A percentile compares a stretch with the other conserved stretches of the same genome.
phyloP scores from a whole-genome alignment of 2,329 filamentous ascomycete genomes.

The Clarireedia sp. region DNA sequence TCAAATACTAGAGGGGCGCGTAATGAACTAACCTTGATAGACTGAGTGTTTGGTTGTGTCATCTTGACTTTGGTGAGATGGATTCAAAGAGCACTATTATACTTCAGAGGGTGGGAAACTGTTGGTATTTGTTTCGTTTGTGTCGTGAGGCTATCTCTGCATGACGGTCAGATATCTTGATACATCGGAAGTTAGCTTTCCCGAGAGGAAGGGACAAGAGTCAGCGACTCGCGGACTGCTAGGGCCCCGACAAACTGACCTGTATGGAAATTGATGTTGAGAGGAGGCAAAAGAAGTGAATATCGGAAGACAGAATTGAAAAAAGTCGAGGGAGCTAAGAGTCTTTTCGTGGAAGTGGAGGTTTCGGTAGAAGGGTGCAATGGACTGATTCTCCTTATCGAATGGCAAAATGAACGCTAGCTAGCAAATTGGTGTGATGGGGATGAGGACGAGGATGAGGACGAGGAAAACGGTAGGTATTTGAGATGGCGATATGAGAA shows the following conservation, averaged over 20 bases:
- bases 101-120: neutral
- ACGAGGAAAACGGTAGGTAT: no score
- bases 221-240: neutral
- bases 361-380: no score
- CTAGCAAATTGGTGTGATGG: no score
- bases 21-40: conserved; percentile 9
- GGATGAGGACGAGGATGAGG: no score
- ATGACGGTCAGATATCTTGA: conserved; percentile 1
- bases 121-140: neutral
- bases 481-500: no score
- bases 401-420: no score
- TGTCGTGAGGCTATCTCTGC: neutral
- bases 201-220: neutral
- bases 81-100: no score
- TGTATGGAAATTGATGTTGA: neutral
- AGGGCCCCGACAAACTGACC: neutral
- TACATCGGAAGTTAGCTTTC: neutral
- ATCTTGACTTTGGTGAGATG: neutral
- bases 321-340: neutral
- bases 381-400: no score
- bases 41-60: conserved; percentile 6
- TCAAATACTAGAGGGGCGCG: neutral
- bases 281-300: neutral
- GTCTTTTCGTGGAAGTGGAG: neutral
- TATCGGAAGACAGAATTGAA: neutral